Percentiles rank a stretch among this genome's conserved stretches.
Evolutionary conservation across 2,329 filamentous ascomycete species (phyloP).

Genomic region (Podosphaera fusca): DNA sequence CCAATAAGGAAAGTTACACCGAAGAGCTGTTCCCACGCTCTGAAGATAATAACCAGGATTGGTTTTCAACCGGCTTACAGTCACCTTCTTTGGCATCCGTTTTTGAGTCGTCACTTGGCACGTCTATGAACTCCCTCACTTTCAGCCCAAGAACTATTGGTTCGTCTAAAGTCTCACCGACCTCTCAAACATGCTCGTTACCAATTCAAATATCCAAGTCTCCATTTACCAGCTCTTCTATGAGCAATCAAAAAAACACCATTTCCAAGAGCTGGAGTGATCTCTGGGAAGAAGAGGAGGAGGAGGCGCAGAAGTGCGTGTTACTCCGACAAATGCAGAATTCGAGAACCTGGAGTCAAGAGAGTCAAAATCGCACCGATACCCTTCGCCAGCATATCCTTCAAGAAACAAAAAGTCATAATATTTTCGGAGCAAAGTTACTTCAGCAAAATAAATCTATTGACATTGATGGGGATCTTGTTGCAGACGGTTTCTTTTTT

Average conservation of each 20-base stretch:
- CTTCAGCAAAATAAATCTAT: neutral
- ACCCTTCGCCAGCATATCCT: constrained; percentile 25
- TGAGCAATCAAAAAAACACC: constrained; percentile 45
- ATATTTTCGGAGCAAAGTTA: constrained; percentile 20
- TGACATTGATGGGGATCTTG: constrained; percentile 38
- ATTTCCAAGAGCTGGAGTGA: constrained; percentile 99
- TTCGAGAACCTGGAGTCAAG: constrained; percentile 54
- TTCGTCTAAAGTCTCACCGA: constrained; percentile 28
- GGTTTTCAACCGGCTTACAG: constrained; percentile 55
- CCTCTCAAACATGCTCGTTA: constrained; percentile 43
- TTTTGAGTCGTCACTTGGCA: constrained; percentile 57
- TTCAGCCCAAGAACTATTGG: constrained; percentile 25
- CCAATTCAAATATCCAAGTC: constrained; percentile 58
- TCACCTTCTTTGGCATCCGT: constrained; percentile 69
- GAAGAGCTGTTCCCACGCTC: constrained; percentile 74
- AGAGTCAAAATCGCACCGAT: constrained; percentile 23
- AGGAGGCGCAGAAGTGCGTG: constrained; percentile 37
- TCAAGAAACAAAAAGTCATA: constrained; percentile 31
- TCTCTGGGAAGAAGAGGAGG: constrained; percentile 81
- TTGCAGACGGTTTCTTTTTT: constrained; percentile 50
- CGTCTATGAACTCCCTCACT: constrained; percentile 54
- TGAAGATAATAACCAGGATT: constrained; percentile 43
- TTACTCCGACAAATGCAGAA: constrained; percentile 39
- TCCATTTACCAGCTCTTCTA: constrained; percentile 45
- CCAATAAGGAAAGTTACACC: constrained; percentile 47